Conservation (phyloP, 2,329 filamentous ascomycete species). For the Aspergillus sp. region DNA sequence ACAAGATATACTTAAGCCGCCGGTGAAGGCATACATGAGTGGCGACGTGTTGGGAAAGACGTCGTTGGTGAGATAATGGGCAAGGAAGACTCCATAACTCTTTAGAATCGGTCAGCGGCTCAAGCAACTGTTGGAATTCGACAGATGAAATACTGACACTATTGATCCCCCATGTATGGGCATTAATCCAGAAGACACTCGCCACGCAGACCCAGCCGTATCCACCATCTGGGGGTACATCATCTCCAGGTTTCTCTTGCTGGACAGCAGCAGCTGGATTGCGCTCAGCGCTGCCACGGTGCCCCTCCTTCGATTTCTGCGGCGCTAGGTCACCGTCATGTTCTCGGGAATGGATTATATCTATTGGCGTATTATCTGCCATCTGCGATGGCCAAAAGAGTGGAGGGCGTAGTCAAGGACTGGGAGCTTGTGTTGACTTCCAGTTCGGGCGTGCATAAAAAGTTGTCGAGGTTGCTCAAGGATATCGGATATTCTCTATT, state of each 20-base stretch:
- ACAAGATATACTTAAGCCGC: slow-evolving; percentile 62
- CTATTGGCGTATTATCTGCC: slow-evolving; percentile 38
- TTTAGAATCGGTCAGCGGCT: slow-evolving; percentile 22
- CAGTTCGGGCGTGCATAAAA: not conserved
- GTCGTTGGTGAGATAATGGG: slow-evolving; percentile 60
- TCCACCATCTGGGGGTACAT: slow-evolving; percentile 57
- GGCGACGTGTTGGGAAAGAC: slow-evolving; percentile 59
- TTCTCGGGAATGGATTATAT: slow-evolving; percentile 33
- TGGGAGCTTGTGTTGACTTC: not conserved
- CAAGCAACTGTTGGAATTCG: not conserved
- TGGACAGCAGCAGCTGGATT: slow-evolving; percentile 18
- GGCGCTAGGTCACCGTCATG: slow-evolving; percentile 14
- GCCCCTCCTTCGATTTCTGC: slow-evolving; percentile 1
- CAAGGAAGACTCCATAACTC: slow-evolving; percentile 63
- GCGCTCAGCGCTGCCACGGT: slow-evolving; percentile 11
- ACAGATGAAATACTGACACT: slow-evolving; percentile 49
- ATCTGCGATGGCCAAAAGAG: slow-evolving; percentile 22
- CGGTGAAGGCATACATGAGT: slow-evolving; percentile 64
- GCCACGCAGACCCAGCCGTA: slow-evolving; percentile 67
- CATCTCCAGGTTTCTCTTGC: slow-evolving; percentile 34
- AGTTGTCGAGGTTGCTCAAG: not conserved
- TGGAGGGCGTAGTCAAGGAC: not conserved
- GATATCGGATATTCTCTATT: not conserved
- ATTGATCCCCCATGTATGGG: slow-evolving; percentile 77
- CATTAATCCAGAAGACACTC: slow-evolving; percentile 63